Percentiles rank a stretch among this genome's conserved stretches.
Evolutionary conservation across 345 rosid genomes (phyloP).

Genomic region (Anastatica hierochuntica): DNA sequence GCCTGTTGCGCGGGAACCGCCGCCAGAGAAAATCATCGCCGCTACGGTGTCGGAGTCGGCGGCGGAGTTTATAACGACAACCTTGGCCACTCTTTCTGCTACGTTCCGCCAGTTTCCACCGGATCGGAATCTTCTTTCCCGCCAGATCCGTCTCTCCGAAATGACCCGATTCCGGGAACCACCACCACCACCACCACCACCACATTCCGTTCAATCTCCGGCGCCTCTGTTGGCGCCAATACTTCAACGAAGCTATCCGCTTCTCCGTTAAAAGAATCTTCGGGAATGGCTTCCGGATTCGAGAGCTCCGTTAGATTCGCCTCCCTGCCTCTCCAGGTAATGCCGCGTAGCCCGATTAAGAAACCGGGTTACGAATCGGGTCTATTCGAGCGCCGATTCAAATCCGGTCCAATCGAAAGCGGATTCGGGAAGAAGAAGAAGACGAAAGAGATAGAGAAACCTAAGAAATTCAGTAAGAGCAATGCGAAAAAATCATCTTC

Average conservation of each 20-base stretch:
- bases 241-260: slow-evolving; percentile 57
- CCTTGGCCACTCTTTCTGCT: slow-evolving; percentile 81
- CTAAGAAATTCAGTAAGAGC: slow-evolving; percentile 18
- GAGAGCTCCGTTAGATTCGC: slow-evolving; percentile 75
- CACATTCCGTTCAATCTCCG: slow-evolving; percentile 74
- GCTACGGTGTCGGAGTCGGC: slow-evolving; percentile 29
- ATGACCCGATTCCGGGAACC: slow-evolving; percentile 32
- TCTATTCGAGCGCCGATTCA: slow-evolving; percentile 27
- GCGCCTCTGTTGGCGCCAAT: slow-evolving; percentile 94
- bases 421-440: slow-evolving; percentile 18
- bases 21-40: slow-evolving; percentile 35
- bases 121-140: slow-evolving; percentile 17
- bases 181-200: slow-evolving; percentile 26
- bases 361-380: slow-evolving; percentile 24
- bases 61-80: slow-evolving; percentile 31
- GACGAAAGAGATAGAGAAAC: slow-evolving; percentile 16
- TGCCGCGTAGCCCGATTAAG: slow-evolving; percentile 40
- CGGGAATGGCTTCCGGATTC: slow-evolving; percentile 47
- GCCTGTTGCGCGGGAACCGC: slow-evolving; percentile 41
- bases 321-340: slow-evolving; percentile 71
- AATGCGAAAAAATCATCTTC: neutral
- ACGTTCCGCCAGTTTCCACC: slow-evolving; percentile 44
- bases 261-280: slow-evolving; percentile 31
- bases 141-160: slow-evolving; percentile 29
- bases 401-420: slow-evolving; percentile 40